These are phyloP conservation scores for Pelargonium cotyledonis DNA, from an alignment of 441 rosid genomes.

Conservation along the genomic window DNA sequence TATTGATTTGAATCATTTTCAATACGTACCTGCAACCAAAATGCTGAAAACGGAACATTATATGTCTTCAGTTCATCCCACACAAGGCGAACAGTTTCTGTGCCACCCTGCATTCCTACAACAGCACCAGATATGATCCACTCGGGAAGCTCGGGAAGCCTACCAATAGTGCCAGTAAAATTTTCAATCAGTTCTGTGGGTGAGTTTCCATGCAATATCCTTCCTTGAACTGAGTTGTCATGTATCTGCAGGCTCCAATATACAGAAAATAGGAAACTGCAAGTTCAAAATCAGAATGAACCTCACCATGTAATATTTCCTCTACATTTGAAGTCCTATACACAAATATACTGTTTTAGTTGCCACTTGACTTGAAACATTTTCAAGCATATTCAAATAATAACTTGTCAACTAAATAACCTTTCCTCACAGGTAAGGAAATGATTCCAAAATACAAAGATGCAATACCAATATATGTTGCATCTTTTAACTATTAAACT, in stretches of 20 bases:
- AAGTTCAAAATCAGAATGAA: too few species aligned
- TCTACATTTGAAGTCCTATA: too few species aligned
- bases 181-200: slow-evolving; percentile 52
- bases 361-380: too few species aligned
- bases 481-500: too few species aligned
- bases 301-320: too few species aligned
- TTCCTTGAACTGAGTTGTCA: slow-evolving; percentile 46
- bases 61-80: slow-evolving; percentile 42
- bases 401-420: too few species aligned
- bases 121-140: slow-evolving; percentile 71
- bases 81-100: slow-evolving; percentile 40
- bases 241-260: slow-evolving; percentile 41
- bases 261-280: too few species aligned
- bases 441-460: too few species aligned
- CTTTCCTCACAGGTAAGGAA: too few species aligned
- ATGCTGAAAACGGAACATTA: slow-evolving; percentile 57
- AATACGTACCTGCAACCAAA: slow-evolving; percentile 62
- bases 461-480: too few species aligned
- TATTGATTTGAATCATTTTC: not conserved
- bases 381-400: too few species aligned
- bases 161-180: slow-evolving; percentile 51
- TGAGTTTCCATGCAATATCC: slow-evolving; percentile 49
- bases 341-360: too few species aligned
- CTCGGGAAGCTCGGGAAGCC: slow-evolving; percentile 66
- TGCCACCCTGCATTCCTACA: slow-evolving; percentile 72